Conservation (phyloP, 148 eudicot species). For the Beta vulgaris region DNA sequence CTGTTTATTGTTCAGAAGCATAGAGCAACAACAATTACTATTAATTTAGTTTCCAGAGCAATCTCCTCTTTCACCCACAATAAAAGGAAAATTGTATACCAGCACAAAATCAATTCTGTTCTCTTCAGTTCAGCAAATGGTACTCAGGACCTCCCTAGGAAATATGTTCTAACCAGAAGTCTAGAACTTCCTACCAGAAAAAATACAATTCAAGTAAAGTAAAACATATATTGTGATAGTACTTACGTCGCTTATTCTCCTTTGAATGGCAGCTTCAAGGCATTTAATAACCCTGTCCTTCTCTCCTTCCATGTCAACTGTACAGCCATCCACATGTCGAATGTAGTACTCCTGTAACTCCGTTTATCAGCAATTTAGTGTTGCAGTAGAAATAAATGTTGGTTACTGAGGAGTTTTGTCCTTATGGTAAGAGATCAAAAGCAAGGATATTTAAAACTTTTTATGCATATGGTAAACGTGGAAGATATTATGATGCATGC, state of each 20-base stretch:
- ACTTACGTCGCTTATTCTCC: conserved; percentile 71
- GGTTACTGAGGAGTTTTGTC: not conserved
- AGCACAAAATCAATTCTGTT: too few species aligned
- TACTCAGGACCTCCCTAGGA: not conserved
- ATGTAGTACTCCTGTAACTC: conserved; percentile 69
- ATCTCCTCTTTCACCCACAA: too few species aligned
- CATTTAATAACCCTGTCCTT: conserved; percentile 67
- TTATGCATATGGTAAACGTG: not conserved
- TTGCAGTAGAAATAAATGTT: not conserved
- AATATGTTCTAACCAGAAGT: too few species aligned
- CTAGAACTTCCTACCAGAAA: not conserved
- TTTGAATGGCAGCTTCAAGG: conserved; percentile 78
- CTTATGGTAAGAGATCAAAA: conserved; percentile 4
- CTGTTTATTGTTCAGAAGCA: too few species aligned
- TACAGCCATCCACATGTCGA: conserved; percentile 66
- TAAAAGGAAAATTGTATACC: too few species aligned
- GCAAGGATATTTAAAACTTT: not conserved
- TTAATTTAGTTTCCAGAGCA: too few species aligned
- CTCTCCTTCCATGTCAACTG: conserved; percentile 60
- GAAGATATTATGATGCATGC: not conserved
- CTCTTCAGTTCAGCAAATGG: not conserved
- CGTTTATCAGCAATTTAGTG: conserved; percentile 11
- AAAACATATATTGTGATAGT: not conserved
- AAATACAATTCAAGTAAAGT: not conserved
- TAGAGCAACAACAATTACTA: too few species aligned